Evolutionary conservation across 208 protist genomes (phyloP).

Genomic region (Zelonia costaricensis): DNA sequence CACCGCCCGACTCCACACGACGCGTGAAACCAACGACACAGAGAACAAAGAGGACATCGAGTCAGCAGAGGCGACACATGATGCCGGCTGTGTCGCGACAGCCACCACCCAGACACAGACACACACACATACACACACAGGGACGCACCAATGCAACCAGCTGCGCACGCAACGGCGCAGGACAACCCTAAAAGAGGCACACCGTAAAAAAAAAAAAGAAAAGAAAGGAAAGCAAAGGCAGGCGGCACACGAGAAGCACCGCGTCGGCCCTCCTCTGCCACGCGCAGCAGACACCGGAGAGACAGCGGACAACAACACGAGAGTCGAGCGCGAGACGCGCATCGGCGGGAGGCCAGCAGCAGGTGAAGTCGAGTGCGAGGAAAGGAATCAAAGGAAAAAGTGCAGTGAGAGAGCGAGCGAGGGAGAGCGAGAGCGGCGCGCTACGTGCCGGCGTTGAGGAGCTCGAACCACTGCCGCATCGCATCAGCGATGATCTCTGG

Average conservation of each 20-base stretch:
- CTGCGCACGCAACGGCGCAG: neutral
- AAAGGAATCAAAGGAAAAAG: neutral
- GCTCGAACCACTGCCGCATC: conserved; percentile 99
- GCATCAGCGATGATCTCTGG: conserved; percentile 98
- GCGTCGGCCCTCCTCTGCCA: neutral
- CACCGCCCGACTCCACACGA: no score
- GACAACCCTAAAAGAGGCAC: neutral
- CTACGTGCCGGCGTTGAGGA: conserved; percentile 68
- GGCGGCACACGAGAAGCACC: neutral
- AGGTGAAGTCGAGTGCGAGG: no score
- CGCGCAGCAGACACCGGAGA: neutral
- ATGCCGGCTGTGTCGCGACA: no score
- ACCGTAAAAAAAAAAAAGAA: neutral
- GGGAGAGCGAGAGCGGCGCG: no score
- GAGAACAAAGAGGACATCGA: no score
- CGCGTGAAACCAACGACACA: no score
- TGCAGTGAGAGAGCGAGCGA: neutral
- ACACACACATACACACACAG: neutral
- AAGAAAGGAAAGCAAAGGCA: neutral
- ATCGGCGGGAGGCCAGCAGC: no score
- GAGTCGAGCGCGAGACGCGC: no score
- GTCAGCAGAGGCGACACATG: no score
- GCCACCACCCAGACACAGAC: neutral
- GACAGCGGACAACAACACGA: no score
- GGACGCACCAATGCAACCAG: neutral